Percentiles rank a stretch among this genome's conserved stretches.
phyloP scores from a whole-genome alignment of 352 stramenopile species.

The Phytophthora uliginosa region DNA sequence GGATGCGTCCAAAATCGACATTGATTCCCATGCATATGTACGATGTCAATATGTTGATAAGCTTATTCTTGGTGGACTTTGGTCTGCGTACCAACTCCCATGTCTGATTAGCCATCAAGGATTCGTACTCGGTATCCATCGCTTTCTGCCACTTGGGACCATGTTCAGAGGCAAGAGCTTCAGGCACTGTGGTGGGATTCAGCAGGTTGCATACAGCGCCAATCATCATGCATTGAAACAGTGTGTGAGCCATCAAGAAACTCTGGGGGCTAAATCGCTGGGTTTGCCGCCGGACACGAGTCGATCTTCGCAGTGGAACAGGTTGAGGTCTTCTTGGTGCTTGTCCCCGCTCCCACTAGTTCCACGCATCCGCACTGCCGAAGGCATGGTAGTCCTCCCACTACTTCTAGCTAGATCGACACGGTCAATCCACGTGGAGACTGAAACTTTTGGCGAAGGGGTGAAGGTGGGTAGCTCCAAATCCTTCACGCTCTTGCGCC shows the following conservation, averaged over 20 bases:
- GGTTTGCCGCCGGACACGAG: background rate
- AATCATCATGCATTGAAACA: background rate
- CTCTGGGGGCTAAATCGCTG: background rate
- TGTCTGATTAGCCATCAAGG: constrained; percentile 1
- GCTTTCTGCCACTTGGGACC: background rate
- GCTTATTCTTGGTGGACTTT: background rate
- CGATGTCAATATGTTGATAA: background rate
- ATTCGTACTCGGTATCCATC: constrained; percentile 2
- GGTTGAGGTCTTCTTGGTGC: background rate
- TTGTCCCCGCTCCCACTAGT: background rate
- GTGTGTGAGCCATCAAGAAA: background rate
- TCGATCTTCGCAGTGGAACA: background rate
- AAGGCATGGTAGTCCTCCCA: background rate
- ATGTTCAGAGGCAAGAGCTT: background rate
- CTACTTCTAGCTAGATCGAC: background rate
- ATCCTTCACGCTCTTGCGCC: no score
- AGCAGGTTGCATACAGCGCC: background rate
- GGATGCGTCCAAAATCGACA: background rate
- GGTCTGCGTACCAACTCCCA: constrained; percentile 1
- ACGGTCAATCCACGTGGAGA: no score
- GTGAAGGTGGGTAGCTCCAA: no score
- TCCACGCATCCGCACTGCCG: background rate
- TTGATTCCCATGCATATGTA: background rate
- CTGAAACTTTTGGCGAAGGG: no score
- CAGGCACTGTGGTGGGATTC: background rate